A percentile compares a stretch with the other conserved stretches of the same genome.
Evolutionary conservation across 2,329 filamentous ascomycete genomes (phyloP).

Genomic region (Penicillium sp.): DNA sequence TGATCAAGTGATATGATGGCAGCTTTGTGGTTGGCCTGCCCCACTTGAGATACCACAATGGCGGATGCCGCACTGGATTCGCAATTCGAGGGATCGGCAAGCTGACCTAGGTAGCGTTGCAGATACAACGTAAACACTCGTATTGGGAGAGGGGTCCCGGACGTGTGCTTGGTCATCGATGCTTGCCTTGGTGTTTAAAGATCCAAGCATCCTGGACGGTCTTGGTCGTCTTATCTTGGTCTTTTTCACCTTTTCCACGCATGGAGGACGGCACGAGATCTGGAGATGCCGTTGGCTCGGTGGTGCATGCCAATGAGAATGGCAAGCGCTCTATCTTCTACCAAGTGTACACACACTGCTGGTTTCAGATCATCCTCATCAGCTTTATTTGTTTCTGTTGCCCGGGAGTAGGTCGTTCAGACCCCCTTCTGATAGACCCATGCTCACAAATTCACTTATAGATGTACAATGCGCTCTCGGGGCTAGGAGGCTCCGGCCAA

Average conservation of each 20-base stretch:
- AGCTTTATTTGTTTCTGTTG: conserved; percentile 55
- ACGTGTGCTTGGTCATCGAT: neutral
- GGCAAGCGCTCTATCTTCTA: conserved; percentile 17
- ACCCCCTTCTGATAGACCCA: too few relatives aligned
- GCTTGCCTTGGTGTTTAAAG: neutral
- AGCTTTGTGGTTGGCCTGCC: conserved; percentile 4
- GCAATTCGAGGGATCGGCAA: conserved; percentile 9
- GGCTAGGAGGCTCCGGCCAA: conserved; percentile 51
- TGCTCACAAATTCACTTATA: conserved; percentile 17
- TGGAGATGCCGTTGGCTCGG: conserved; percentile 21
- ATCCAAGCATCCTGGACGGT: neutral
- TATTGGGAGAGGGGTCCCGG: conserved; percentile 1
- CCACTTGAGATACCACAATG: conserved; percentile 11
- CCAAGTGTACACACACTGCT: conserved; percentile 46
- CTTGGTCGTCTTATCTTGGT: neutral
- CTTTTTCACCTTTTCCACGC: neutral
- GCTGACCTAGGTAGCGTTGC: conserved; percentile 2
- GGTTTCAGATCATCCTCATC: conserved; percentile 53
- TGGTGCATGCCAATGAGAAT: neutral
- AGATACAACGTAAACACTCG: conserved; percentile 3
- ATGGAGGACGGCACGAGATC: conserved; percentile 13
- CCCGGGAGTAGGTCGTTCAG: conserved; percentile 33
- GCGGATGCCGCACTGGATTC: conserved; percentile 6
- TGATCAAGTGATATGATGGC: neutral
- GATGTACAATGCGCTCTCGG: conserved; percentile 54